These are phyloP conservation scores for Hyaloscypha variabilis DNA, from an alignment of 495 filamentous ascomycete genomes.

Conservation along the genomic window DNA sequence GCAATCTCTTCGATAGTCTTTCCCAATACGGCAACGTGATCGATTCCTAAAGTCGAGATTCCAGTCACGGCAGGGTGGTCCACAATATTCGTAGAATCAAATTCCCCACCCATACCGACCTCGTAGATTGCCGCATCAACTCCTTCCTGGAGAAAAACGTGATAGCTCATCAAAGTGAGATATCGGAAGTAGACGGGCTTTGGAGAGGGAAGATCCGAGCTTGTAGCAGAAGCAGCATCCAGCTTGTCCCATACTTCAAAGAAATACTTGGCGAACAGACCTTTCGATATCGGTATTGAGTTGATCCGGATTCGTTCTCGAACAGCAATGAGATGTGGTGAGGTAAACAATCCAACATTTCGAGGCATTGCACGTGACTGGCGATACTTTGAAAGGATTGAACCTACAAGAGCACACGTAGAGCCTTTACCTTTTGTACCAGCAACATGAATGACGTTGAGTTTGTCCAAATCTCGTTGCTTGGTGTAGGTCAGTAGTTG, in stretches of 20 bases:
- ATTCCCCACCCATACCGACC: slow-evolving; percentile 91
- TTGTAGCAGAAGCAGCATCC: slow-evolving; percentile 49
- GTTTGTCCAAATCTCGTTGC: slow-evolving; percentile 73
- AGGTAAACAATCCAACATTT: slow-evolving; percentile 84
- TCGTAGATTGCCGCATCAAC: slow-evolving; percentile 87
- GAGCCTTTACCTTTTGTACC: slow-evolving; percentile 95
- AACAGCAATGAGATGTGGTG: slow-evolving; percentile 85
- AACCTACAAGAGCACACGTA: slow-evolving; percentile 69
- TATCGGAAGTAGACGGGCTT: slow-evolving; percentile 93
- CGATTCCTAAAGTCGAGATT: slow-evolving; percentile 87
- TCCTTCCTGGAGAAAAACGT: slow-evolving; percentile 79
- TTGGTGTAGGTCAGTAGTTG: slow-evolving; percentile 34
- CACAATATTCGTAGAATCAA: slow-evolving; percentile 92
- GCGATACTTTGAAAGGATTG: slow-evolving; percentile 49
- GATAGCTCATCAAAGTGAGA: slow-evolving; percentile 86
- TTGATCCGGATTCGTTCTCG: slow-evolving; percentile 88
- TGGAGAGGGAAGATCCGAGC: slow-evolving; percentile 48
- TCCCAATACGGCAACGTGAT: slow-evolving; percentile 81
- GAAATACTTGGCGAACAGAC: slow-evolving; percentile 80
- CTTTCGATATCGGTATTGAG: slow-evolving; percentile 71
- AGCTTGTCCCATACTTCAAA: slow-evolving; percentile 88
- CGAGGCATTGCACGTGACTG: slow-evolving; percentile 37
- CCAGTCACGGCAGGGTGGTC: slow-evolving; percentile 70
- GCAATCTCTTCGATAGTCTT: slow-evolving; percentile 88
- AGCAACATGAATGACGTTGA: slow-evolving; percentile 83